A percentile compares a stretch with the other conserved stretches of the same genome.
phyloP scores from a whole-genome alignment of 1,284 basidiomycete species.

The Leccinum variabile region DNA sequence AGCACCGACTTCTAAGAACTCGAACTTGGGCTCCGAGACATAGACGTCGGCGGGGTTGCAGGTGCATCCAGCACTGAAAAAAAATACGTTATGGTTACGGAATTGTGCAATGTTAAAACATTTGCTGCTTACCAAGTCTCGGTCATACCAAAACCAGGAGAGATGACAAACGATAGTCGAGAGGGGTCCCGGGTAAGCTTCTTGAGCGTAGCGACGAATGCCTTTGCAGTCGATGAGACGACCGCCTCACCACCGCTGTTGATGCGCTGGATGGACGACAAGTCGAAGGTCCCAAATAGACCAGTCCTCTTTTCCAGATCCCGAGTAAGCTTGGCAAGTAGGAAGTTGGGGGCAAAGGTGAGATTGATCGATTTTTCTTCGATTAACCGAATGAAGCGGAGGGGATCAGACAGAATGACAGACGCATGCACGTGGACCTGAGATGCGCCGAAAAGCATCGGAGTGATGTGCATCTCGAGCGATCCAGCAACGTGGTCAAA shows the following conservation, averaged over 20 bases:
- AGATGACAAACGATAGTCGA: conserved; percentile 29
- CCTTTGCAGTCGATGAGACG: conserved; percentile 38
- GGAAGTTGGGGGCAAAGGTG: conserved; percentile 47
- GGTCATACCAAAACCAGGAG: conserved; percentile 44
- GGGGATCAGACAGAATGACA: conserved; percentile 25
- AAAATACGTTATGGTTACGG: conserved; percentile 6
- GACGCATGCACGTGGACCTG: conserved; percentile 33
- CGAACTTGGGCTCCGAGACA: conserved; percentile 15
- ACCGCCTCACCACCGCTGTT: conserved; percentile 43
- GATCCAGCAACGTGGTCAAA: conserved; percentile 41
- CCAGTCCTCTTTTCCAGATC: conserved; percentile 27
- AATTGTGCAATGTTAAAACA: neutral
- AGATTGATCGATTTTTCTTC: conserved; percentile 26
- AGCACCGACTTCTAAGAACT: conserved; percentile 29
- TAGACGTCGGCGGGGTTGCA: conserved; percentile 26
- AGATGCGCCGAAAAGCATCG: conserved; percentile 27
- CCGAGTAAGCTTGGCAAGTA: conserved; percentile 39
- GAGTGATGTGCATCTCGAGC: conserved; percentile 33
- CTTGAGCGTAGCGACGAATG: conserved; percentile 36
- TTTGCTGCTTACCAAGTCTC: conserved; percentile 34
- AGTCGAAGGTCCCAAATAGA: conserved; percentile 30
- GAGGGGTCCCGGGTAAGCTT: conserved; percentile 17
- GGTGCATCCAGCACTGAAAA: conserved; percentile 34
- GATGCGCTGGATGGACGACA: conserved; percentile 34
- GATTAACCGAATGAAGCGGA: conserved; percentile 27